Conservation (phyloP, 768 basidiomycete species). For the Pleurotus salmoneostramineus region DNA sequence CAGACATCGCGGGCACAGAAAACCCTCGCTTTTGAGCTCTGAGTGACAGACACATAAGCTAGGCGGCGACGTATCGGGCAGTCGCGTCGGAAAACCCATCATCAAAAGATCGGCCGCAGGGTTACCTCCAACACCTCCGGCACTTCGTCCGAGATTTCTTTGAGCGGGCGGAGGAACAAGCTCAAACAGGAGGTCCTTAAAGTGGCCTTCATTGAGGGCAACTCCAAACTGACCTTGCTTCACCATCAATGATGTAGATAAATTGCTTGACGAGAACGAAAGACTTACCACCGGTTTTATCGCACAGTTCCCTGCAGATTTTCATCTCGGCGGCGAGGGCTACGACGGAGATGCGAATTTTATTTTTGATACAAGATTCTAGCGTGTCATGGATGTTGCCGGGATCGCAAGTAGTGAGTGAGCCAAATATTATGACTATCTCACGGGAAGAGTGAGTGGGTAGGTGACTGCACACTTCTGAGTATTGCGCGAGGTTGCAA, state of each 20-base stretch:
- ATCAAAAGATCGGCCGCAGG: conserved; percentile 91
- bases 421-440: conserved; percentile 91
- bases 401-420: conserved; percentile 94
- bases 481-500: not conserved
- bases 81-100: conserved; percentile 97
- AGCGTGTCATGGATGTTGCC: conserved; percentile 95
- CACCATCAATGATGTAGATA: conserved; percentile 8
- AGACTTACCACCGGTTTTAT: conserved; percentile 82
- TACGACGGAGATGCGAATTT: conserved; percentile 89
- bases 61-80: conserved; percentile 78
- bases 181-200: conserved; percentile 94
- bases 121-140: conserved; percentile 41
- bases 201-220: conserved; percentile 97
- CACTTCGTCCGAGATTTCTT: conserved; percentile 44
- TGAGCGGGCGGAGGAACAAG: conserved; percentile 93
- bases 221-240: conserved; percentile 82
- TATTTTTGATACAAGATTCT: conserved; percentile 76
- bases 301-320: conserved; percentile 88
- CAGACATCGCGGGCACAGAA: conserved; percentile 90
- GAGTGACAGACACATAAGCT: conserved; percentile 94
- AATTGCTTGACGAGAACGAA: conserved; percentile 5
- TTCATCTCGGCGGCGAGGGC: conserved; percentile 98
- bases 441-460: conserved; percentile 96
- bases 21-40: conserved; percentile 87
- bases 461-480: conserved; percentile 64